Base-by-base conservation (phyloP, 2,329 filamentous ascomycete species). In the Lachnellula cervina region DNA sequence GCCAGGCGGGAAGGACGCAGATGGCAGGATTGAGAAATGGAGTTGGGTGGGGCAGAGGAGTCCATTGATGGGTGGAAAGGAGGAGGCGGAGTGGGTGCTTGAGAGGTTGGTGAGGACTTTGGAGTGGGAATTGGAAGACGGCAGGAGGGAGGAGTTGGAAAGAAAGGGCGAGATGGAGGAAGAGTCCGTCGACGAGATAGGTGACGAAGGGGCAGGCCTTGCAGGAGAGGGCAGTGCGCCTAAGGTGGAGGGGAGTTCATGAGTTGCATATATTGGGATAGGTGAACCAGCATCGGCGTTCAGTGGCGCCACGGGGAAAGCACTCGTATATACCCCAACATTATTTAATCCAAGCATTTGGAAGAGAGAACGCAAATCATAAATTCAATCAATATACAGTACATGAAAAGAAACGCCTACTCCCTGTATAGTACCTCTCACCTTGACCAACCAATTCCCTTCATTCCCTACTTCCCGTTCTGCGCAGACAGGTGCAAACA, bases 51-150 rank as follows among this genome's bases (percentile, higher is more conserved):
- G 85, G 0, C 77, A 82, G 47, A 74, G 80, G 14, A 88, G 83
- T 61, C 88, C 88, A 3, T 74, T 91, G 13, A 86, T 90, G 81
- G 81, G 85, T 3, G 78, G 78, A 48, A 80, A 83, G 65, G 80
- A 81, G 54, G 88, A 91, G 72, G 79, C 82, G 14, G 82, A 89
- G 67, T 91, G 88, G 88, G 82, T 91, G 37, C 69, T 90, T 42
- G 83, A 89, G 57, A 77, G 81, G 57, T 69, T 91, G 51, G 79
- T 80, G 58, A 74, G 76, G 51, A 79, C 73, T 56, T 72, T 92
- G 38, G 76, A 80, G 50, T 60, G 58, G 46, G 64, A 67, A 51
- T 56, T 69, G 47, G 62, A 64, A 32, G 49, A 9, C 2, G 44
- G 62, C 8, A 59, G 58, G 37, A 62, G 54, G 46, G 62, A 66